These are phyloP conservation scores for Eudorina sp. DNA, from an alignment of 139 green algal genomes.

Conservation along the genomic window DNA sequence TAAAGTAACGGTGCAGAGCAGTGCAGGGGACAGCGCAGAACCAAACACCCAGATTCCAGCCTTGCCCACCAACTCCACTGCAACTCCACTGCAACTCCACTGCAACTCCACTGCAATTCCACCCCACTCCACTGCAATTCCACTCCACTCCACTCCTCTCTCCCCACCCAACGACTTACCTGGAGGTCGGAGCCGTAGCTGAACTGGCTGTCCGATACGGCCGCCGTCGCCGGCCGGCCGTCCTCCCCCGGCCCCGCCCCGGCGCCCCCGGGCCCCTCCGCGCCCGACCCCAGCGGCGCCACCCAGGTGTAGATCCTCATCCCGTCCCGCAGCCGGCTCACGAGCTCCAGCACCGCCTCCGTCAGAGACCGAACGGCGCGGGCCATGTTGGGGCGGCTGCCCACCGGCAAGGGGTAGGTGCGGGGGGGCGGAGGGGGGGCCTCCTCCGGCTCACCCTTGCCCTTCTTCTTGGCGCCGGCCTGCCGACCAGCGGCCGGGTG, in stretches of 20 bases:
- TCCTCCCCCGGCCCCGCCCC: background rate
- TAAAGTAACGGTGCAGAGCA: no score
- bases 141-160: background rate
- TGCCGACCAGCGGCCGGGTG: background rate
- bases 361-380: constrained; percentile 19
- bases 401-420: constrained; percentile 5
- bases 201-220: constrained; percentile 49
- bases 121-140: no score
- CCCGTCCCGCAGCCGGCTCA: constrained; percentile 46
- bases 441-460: constrained; percentile 13
- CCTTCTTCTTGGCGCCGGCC: constrained; percentile 35
- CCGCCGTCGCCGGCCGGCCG: background rate
- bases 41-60: no score
- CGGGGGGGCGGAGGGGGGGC: constrained; percentile 27
- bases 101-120: no score
- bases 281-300: constrained; percentile 11
- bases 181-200: constrained; percentile 62
- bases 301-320: constrained; percentile 49
- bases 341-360: constrained; percentile 58
- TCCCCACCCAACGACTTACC: constrained; percentile 4
- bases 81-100: no score
- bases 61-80: no score
- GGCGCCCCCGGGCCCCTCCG: background rate
- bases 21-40: no score
- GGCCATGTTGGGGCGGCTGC: constrained; percentile 41